Conservation (phyloP, 1,139 yeast species). For the Kluyveromyces sp. region DNA sequence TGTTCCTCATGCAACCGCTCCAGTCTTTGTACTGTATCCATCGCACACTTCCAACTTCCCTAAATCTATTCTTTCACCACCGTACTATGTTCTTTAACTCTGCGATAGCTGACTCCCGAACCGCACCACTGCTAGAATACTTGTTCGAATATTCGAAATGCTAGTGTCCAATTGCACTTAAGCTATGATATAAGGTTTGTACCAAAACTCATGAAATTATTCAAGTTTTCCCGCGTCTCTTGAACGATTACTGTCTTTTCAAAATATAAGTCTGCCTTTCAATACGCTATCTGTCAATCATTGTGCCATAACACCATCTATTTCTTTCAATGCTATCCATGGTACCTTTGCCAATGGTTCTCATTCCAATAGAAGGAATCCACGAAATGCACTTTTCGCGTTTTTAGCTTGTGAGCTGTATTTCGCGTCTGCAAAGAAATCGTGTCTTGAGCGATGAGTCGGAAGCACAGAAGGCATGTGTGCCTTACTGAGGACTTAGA, state of each 20-base stretch:
- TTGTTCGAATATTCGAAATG: no score
- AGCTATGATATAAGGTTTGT: not conserved
- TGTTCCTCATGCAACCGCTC: conserved; percentile 3
- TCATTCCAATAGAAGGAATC: not conserved
- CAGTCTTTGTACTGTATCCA: not conserved
- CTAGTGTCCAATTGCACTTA: not conserved
- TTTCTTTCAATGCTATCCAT: not conserved
- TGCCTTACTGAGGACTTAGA: no score
- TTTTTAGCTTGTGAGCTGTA: not conserved
- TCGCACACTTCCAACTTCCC: not conserved
- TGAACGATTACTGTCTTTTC: no score
- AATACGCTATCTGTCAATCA: not conserved
- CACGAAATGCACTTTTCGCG: not conserved
- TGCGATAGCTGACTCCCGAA: not conserved
- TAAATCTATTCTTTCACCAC: not conserved
- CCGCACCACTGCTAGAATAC: no score
- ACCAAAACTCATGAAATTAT: not conserved
- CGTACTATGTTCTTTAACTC: not conserved
- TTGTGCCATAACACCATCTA: not conserved
- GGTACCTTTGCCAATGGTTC: not conserved
- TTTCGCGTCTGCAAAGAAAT: not conserved
- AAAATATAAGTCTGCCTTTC: not conserved
- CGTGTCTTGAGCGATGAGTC: not conserved
- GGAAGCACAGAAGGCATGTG: not conserved
- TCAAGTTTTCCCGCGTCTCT: not conserved